Evolutionary conservation across 2,329 filamentous ascomycete species (phyloP), one percentile per base, ranked within the genome.

Genomic region (Xylaria sp.): DNA sequence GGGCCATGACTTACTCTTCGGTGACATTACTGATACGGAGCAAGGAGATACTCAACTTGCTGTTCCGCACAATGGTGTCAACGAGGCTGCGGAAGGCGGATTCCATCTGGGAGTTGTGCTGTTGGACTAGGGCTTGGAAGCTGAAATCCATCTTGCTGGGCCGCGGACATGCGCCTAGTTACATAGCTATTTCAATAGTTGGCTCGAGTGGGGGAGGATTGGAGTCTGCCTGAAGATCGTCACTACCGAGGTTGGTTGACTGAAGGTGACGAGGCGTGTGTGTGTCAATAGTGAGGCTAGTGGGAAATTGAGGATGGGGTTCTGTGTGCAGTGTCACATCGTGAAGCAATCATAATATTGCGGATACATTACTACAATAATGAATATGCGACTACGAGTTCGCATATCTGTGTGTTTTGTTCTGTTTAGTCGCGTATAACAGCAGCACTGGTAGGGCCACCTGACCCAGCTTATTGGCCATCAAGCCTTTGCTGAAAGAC

Each of bases 1-100:
- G 34, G 28, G 15, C 25, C 12, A n/a, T 66, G 34, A 69, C 72
- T 71, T 74, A 75, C 76, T 75, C 69, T 67, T 77, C 72, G 36
- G 74, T 74, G 23, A 78, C 70, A 72, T 60, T 71, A 65, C 65
- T 73, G 64, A 77, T 76, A 20, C 75, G 74, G 23, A 77, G 72
- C 57, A 72, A 36, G 7, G 62, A 62, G 30, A 76, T 68, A 13
- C 57, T 63, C 23, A 77, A 41, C 55, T 71, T 68, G 71, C 75
- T 75, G 30, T 70, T 52, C 18, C 62, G 63, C 7, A 74, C 39
- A 45, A 77, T 64, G 28, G 61, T 67, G 18, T 70, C 69, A 45
- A 73, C 58, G 39, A 74, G 57, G 9, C 65, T 58, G 48, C 69
- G 69, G 39, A 77, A 73, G 56, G 70, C 72, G 48, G 41, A 36